Base-by-base conservation (phyloP, 257 asterid genomes). In the Solanum etuberosum region DNA sequence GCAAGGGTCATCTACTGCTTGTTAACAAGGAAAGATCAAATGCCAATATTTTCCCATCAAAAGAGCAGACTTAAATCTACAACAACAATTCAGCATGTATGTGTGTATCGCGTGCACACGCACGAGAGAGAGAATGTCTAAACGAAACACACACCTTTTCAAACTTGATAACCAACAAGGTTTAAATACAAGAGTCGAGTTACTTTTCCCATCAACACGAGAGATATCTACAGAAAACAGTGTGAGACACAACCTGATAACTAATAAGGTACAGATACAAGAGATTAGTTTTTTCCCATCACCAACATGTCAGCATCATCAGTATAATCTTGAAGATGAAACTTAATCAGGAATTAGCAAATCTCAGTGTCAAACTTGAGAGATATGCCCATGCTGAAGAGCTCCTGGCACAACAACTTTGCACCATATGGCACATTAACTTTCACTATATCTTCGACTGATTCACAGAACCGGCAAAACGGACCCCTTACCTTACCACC, bases 401-500 rank as follows among this genome's bases (percentile, higher is more conserved):
- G 98, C 89, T 97, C 99, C 91, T 96, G 98, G 68, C 92, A 93
- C 2, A 96, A 94, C 20, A 97, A 76, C 96, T 97, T 97, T 0
- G 99, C 99, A 86, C 99, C 99, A 21, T 96, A 95, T 0, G 99
- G 99, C 85, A 97, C 99, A 34, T 92, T 94, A 32, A 92, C 98
- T 93, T 83, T 92, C 70, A 94, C 94, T 15, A 96, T 94, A n/a
- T 95, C 93, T 77, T 95, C 97, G 29, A 90, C 94, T 0, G 98
- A 94, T 40, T 96, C 94, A 42, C 99, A 97, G 86, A 95, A 89
- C 27, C 98, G 91, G 86, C 99, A 97, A 74, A 85, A 96, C 0
- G 99, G 99, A 5, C 99, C 99, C 7, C 99, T 94, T 4, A 95
- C 85, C 90, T 93, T 93, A 82, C 99, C 98, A 21, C 98, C 96